Evolutionary conservation across 2,329 filamentous ascomycete genomes (phyloP).

Genomic region (Atkinsonella hypoxylon): DNA sequence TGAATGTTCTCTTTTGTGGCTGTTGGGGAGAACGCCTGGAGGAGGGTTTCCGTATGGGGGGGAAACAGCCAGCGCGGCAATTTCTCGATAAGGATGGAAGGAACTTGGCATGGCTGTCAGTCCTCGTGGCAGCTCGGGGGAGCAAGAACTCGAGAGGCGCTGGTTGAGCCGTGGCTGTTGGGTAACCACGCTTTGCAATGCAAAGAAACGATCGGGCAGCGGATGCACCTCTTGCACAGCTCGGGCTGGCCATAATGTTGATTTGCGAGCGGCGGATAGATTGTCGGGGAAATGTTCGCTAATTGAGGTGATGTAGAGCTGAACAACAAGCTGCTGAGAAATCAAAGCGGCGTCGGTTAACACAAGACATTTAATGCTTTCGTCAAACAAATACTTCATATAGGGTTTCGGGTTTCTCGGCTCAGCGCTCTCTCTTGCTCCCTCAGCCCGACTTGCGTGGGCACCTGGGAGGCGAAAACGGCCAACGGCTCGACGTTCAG

Average conservation of each 20-base stretch:
- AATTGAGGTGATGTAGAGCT: constrained; percentile 1
- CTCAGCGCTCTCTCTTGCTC: not conserved
- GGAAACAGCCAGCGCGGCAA: not conserved
- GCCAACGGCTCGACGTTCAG: not conserved
- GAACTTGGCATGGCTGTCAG: not conserved
- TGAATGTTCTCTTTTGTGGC: constrained; percentile 20
- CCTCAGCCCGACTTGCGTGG: not conserved
- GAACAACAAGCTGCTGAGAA: constrained; percentile 4
- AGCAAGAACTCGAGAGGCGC: constrained; percentile 28
- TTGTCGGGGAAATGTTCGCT: not conserved
- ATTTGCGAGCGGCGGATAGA: not conserved
- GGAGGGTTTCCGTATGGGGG: not conserved
- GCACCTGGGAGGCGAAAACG: not conserved
- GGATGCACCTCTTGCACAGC: constrained; percentile 27
- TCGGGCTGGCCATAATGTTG: constrained; percentile 16
- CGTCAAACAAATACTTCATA: not conserved
- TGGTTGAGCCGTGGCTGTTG: constrained; percentile 14
- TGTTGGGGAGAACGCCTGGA: not conserved
- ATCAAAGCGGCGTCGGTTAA: not conserved
- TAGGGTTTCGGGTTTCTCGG: no score
- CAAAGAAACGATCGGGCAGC: constrained; percentile 29
- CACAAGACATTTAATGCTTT: no score
- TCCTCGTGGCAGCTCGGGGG: constrained; percentile 16
- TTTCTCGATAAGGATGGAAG: not conserved
- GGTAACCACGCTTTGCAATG: constrained; percentile 24